These are phyloP conservation scores for Eucalyptus pauciflora DNA, from an alignment of 345 rosid genomes.

Conservation along the genomic window DNA sequence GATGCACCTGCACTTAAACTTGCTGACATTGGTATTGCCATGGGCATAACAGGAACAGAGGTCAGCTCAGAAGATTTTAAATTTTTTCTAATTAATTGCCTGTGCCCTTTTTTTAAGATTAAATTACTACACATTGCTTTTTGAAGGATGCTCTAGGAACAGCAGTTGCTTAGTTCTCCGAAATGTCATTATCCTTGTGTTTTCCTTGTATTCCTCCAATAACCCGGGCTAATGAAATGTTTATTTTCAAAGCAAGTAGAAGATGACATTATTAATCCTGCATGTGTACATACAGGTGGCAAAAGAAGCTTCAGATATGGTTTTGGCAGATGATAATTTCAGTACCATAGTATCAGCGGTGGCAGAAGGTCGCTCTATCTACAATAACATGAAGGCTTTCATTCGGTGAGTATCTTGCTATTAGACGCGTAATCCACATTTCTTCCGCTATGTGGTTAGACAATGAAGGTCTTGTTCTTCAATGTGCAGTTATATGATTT, in stretches of 20 bases:
- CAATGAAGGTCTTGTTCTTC: background rate
- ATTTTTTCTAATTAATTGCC: background rate
- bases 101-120: background rate
- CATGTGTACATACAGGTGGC: constrained; percentile 53
- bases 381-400: constrained; percentile 91
- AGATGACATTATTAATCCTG: background rate
- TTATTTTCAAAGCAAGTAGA: background rate
- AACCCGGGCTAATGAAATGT: background rate
- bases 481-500: constrained; percentile 80
- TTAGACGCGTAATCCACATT: background rate
- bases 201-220: background rate
- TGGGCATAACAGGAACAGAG: constrained; percentile 99
- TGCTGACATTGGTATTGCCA: constrained; percentile 91
- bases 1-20: constrained; percentile 97
- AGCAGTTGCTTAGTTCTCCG: background rate
- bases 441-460: background rate
- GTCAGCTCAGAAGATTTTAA: constrained; percentile 14
- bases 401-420: constrained; percentile 37
- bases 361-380: constrained; percentile 89
- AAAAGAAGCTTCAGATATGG: constrained; percentile 96
- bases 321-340: constrained; percentile 89
- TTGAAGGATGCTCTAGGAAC: background rate
- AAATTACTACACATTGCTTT: background rate
- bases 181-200: background rate
- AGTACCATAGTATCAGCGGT: constrained; percentile 77